phyloP scores from a whole-genome alignment of 139 green algal species.

The Tetradesmus obliquus region DNA sequence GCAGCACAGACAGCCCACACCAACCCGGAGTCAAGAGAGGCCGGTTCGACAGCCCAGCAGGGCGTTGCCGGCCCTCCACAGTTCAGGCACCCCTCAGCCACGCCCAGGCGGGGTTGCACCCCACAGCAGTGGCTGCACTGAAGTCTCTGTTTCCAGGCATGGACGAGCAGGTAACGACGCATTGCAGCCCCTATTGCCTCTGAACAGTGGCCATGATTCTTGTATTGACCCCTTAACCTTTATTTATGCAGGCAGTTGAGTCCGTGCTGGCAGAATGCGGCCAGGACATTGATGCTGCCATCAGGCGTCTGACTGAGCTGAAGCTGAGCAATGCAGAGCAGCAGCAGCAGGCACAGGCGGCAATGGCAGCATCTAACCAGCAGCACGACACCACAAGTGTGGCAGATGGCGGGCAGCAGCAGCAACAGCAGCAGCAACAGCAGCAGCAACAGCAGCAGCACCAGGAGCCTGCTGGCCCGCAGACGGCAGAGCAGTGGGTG shows the following conservation, averaged over 20 bases:
- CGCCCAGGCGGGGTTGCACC: not conserved
- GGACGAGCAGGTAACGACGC: constrained; percentile 70
- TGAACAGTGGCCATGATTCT: not conserved
- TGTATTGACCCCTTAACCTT: not conserved
- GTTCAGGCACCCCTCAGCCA: not conserved
- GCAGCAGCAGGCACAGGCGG: constrained; percentile 31
- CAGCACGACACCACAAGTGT: constrained; percentile 14
- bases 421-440: constrained; percentile 11
- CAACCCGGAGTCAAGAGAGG: not conserved
- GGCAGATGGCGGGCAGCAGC: constrained; percentile 18
- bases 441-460: too few species aligned
- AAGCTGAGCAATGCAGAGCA: constrained; percentile 47
- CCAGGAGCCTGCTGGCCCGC: not conserved
- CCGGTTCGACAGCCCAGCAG: constrained; percentile 35
- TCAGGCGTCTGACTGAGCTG: constrained; percentile 77
- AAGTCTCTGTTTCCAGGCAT: constrained; percentile 77
- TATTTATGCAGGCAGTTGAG: constrained; percentile 66
- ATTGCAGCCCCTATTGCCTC: not conserved
- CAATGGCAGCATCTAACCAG: constrained; percentile 21
- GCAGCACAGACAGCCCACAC: not conserved
- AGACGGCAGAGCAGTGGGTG: constrained; percentile 79
- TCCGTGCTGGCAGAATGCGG: constrained; percentile 77
- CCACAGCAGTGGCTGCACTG: constrained; percentile 62
- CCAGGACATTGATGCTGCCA: constrained; percentile 85
- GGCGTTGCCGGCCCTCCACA: constrained; percentile 12